These are phyloP conservation scores for Xerocomus nothofagi DNA, from an alignment of 1,284 basidiomycete species.

Conservation along the genomic window DNA sequence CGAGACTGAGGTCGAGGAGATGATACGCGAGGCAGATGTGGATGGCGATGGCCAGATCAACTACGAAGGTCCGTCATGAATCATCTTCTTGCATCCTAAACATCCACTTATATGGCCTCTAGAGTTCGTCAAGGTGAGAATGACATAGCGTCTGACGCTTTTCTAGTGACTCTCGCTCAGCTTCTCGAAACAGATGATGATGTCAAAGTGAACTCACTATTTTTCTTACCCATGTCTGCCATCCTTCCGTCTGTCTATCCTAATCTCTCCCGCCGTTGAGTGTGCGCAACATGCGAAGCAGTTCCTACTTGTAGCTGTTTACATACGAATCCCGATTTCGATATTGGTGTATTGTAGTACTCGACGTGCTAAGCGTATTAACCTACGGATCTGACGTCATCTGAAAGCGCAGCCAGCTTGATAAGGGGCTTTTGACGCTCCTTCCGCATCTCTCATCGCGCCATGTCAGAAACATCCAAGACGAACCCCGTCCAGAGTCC, in stretches of 20 bases:
- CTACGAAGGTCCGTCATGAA: slow-evolving; percentile 63
- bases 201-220: slow-evolving; percentile 45
- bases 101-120: slow-evolving; percentile 1
- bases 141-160: not conserved
- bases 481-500: not conserved
- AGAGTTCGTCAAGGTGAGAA: slow-evolving; percentile 71
- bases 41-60: slow-evolving; percentile 93
- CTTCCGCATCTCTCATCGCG: not conserved
- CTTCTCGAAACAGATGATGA: slow-evolving; percentile 50
- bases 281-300: not conserved
- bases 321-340: slow-evolving; percentile 1
- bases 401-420: not conserved
- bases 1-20: slow-evolving; percentile 93
- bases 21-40: slow-evolving; percentile 98
- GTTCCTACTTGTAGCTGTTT: slow-evolving; percentile 13
- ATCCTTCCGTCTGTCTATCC: slow-evolving; percentile 5
- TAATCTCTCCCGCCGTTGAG: not conserved
- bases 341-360: slow-evolving; percentile 1
- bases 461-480: slow-evolving; percentile 19
- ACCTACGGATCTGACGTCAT: slow-evolving; percentile 21
- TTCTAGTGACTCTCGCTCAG: slow-evolving; percentile 11
- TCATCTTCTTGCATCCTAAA: not conserved
- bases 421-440: slow-evolving; percentile 1
- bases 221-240: slow-evolving; percentile 17
- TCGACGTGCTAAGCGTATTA: not conserved